A percentile compares a stretch with the other conserved stretches of the same genome.
These are phyloP conservation scores for Cryomyces minteri DNA, from an alignment of 495 filamentous ascomycete genomes.

Conservation along the genomic window DNA sequence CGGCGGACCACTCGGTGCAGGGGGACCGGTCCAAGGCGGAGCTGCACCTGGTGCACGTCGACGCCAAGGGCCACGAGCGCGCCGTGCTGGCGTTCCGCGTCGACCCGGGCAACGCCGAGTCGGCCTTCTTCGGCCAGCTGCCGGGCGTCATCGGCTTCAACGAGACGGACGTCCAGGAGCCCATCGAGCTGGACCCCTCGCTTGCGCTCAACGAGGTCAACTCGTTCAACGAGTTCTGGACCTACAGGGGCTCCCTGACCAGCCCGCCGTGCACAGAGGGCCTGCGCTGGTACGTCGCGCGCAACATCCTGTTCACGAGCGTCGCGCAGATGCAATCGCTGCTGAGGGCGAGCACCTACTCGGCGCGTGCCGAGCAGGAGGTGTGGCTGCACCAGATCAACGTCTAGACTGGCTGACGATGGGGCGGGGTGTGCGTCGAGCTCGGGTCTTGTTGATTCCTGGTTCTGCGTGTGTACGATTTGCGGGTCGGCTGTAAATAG, in stretches of 20 bases:
- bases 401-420: not conserved
- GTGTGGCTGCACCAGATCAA: slow-evolving; percentile 5
- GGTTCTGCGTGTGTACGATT: too few species aligned
- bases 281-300: slow-evolving; percentile 4
- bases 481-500: too few species aligned
- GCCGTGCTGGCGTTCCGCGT: slow-evolving; percentile 16
- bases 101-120: slow-evolving; percentile 13
- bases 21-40: slow-evolving; percentile 14
- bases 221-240: slow-evolving; percentile 14
- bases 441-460: too few species aligned
- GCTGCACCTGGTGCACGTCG: slow-evolving; percentile 17
- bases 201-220: slow-evolving; percentile 10
- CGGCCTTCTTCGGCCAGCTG: slow-evolving; percentile 14
- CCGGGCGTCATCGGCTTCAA: slow-evolving; percentile 7
- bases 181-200: slow-evolving; percentile 5
- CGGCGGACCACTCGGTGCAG: slow-evolving; percentile 16
- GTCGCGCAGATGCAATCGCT: slow-evolving; percentile 4
- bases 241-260: slow-evolving; percentile 12
- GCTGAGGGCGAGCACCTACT: slow-evolving; percentile 4
- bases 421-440: too few species aligned
- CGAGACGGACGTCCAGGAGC: not conserved
- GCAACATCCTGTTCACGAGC: slow-evolving; percentile 1
- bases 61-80: slow-evolving; percentile 7
- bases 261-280: slow-evolving; percentile 12
- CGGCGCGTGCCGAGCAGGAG: slow-evolving; percentile 6